Conservation (phyloP, 179 eudicot species). For the Spergularia azorica region DNA sequence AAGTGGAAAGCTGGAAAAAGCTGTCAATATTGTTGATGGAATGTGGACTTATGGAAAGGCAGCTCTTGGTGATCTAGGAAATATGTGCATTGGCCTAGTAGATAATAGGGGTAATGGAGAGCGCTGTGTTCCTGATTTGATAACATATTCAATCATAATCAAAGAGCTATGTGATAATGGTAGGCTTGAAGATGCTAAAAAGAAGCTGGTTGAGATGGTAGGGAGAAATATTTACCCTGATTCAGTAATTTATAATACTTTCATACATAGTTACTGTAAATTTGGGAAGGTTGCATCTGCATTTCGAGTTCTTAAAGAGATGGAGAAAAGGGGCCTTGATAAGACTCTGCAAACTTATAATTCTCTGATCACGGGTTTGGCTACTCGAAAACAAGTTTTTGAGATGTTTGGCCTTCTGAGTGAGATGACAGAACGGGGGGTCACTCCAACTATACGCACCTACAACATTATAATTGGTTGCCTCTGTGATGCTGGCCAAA, state of each 20-base stretch:
- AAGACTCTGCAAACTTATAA: slow-evolving; percentile 83
- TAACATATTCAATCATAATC: slow-evolving; percentile 83
- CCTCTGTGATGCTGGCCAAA: slow-evolving; percentile 66
- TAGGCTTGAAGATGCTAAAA: slow-evolving; percentile 86
- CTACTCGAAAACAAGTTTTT: slow-evolving; percentile 66
- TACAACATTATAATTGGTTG: slow-evolving; percentile 63
- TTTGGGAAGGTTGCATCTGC: slow-evolving; percentile 80
- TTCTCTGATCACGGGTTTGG: slow-evolving; percentile 70
- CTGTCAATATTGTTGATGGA: slow-evolving; percentile 68
- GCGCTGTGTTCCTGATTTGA: slow-evolving; percentile 71
- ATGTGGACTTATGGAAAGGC: slow-evolving; percentile 91
- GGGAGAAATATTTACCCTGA: slow-evolving; percentile 69
- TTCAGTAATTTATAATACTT: slow-evolving; percentile 63
- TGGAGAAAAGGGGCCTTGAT: slow-evolving; percentile 80
- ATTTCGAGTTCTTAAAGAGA: slow-evolving; percentile 93
- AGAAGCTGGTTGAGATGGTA: slow-evolving; percentile 80
- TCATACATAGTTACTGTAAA: slow-evolving; percentile 61
- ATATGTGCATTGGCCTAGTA: slow-evolving; percentile 44
- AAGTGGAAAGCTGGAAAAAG: slow-evolving; percentile 78
- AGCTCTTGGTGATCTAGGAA: slow-evolving; percentile 61
- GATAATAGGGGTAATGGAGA: slow-evolving; percentile 39
- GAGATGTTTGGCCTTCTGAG: slow-evolving; percentile 87
- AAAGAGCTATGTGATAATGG: slow-evolving; percentile 72
- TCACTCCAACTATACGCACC: slow-evolving; percentile 65
- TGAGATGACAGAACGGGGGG: slow-evolving; percentile 87